Conservation (phyloP, 768 basidiomycete species). For the Russula compacta region DNA sequence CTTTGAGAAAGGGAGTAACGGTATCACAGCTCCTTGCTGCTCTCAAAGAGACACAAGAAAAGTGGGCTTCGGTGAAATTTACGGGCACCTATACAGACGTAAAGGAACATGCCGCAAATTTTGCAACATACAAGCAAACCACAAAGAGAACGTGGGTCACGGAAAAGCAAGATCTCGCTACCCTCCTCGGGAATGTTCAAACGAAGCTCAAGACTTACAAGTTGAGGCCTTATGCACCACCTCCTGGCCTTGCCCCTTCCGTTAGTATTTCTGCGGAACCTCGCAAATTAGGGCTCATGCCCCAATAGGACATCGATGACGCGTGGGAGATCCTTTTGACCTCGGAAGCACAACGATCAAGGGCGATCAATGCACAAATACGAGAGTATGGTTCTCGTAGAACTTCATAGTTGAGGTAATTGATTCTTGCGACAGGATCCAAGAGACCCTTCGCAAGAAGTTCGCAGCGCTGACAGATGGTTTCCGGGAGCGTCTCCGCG, state of each 20-base stretch:
- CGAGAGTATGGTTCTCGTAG: slow-evolving; percentile 52
- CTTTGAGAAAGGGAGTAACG: neutral
- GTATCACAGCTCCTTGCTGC: slow-evolving; percentile 50
- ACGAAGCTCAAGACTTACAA: slow-evolving; percentile 91
- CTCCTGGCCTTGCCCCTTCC: slow-evolving; percentile 52
- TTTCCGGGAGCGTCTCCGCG: slow-evolving; percentile 59
- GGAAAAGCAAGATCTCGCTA: slow-evolving; percentile 81
- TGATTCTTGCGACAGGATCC: slow-evolving; percentile 46
- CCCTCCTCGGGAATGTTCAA: slow-evolving; percentile 86
- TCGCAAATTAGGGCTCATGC: neutral
- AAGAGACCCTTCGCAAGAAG: slow-evolving; percentile 65
- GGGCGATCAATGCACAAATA: slow-evolving; percentile 83
- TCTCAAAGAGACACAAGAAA: slow-evolving; percentile 53
- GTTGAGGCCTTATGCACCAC: slow-evolving; percentile 75
- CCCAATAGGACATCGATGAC: slow-evolving; percentile 56
- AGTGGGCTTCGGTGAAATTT: slow-evolving; percentile 62
- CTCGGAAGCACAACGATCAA: slow-evolving; percentile 68
- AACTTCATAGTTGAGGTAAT: neutral
- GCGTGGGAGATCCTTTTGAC: slow-evolving; percentile 67
- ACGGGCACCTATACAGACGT: slow-evolving; percentile 75
- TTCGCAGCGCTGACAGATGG: slow-evolving; percentile 73
- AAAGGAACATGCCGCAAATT: slow-evolving; percentile 61
- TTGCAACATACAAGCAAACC: slow-evolving; percentile 75
- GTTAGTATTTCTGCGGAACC: slow-evolving; percentile 28
- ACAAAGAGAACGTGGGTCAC: slow-evolving; percentile 82